These are phyloP conservation scores for Naganishia sp. DNA, from an alignment of 1,284 basidiomycete genomes.

Conservation along the genomic window DNA sequence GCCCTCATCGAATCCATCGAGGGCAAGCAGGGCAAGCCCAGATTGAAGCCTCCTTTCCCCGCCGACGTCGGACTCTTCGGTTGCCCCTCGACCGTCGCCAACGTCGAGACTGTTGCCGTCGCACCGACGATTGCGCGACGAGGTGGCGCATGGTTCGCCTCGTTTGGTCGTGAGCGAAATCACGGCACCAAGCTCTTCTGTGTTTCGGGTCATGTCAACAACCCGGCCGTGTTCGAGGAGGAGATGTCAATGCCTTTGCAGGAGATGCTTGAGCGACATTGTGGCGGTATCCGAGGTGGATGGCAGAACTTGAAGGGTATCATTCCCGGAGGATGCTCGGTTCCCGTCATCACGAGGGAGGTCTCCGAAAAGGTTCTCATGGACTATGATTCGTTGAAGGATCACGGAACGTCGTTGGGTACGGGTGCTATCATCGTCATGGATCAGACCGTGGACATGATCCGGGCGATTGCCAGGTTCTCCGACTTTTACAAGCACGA, in stretches of 20 bases:
- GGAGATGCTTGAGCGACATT: constrained; percentile 94
- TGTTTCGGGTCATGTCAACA: constrained; percentile 96
- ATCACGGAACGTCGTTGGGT: constrained; percentile 89
- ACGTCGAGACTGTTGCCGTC: constrained; percentile 97
- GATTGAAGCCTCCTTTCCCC: constrained; percentile 99
- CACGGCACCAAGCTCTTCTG: constrained; percentile 95
- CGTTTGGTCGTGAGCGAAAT: constrained; percentile 90
- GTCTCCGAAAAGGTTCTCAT: constrained; percentile 84
- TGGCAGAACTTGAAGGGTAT: constrained; percentile 94
- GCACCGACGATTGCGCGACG: constrained; percentile 94
- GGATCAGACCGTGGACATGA: constrained; percentile 95
- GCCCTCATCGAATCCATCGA: constrained; percentile 95
- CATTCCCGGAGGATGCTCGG: constrained; percentile 91
- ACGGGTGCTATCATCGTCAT: constrained; percentile 99
- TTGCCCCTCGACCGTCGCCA: constrained; percentile 95
- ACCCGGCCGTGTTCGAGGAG: constrained; percentile 96
- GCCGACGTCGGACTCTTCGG: constrained; percentile 97
- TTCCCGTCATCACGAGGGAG: constrained; percentile 85
- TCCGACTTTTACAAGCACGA: constrained; percentile 96
- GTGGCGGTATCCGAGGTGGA: constrained; percentile 88
- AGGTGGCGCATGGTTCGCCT: constrained; percentile 87
- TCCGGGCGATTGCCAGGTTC: constrained; percentile 90
- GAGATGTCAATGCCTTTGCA: constrained; percentile 97
- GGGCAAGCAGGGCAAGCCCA: constrained; percentile 95
- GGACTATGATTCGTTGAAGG: constrained; percentile 98